These are phyloP conservation scores for Allodekkera sacchari DNA, from an alignment of 805 yeast species.

Conservation along the genomic window DNA sequence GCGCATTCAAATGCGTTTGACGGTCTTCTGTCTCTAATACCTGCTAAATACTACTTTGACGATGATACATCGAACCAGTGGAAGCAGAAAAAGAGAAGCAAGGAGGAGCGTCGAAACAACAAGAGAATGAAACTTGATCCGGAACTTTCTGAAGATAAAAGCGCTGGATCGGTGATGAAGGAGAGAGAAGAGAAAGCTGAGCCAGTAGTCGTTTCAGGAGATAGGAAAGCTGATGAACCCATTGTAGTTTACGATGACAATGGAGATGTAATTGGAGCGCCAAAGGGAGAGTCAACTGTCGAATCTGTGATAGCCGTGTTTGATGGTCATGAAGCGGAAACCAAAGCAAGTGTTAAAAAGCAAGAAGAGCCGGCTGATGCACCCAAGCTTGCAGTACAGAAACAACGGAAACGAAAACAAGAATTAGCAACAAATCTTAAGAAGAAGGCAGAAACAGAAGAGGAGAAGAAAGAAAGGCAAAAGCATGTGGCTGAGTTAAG, in stretches of 20 bases:
- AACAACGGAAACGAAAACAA: slow-evolving; percentile 4
- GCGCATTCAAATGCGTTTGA: slow-evolving; percentile 77
- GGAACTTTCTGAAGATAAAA: slow-evolving; percentile 33
- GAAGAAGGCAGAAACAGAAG: slow-evolving; percentile 30
- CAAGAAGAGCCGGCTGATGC: not conserved
- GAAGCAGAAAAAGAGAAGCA: slow-evolving; percentile 73
- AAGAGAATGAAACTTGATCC: slow-evolving; percentile 76
- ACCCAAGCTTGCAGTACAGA: not conserved
- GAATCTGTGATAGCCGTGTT: no score
- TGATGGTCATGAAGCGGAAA: slow-evolving; percentile 8
- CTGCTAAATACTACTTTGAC: slow-evolving; percentile 90
- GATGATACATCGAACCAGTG: slow-evolving; percentile 86
- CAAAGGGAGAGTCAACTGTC: slow-evolving; percentile 3
- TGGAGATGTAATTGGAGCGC: slow-evolving; percentile 39
- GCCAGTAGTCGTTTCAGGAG: slow-evolving; percentile 33
- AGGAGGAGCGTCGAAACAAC: slow-evolving; percentile 50
- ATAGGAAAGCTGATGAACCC: slow-evolving; percentile 20
- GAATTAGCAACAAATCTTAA: slow-evolving; percentile 4
- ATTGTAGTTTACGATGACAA: slow-evolving; percentile 63
- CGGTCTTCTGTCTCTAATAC: slow-evolving; percentile 82
- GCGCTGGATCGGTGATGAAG: slow-evolving; percentile 55
- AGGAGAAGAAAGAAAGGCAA: slow-evolving; percentile 41
- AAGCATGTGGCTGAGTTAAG: slow-evolving; percentile 60
- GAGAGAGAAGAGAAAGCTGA: slow-evolving; percentile 47
- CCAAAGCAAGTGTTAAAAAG: slow-evolving; percentile 5